These are phyloP conservation scores for Teunomyces lycoperdinae DNA, from an alignment of 805 yeast genomes.

Conservation along the genomic window DNA sequence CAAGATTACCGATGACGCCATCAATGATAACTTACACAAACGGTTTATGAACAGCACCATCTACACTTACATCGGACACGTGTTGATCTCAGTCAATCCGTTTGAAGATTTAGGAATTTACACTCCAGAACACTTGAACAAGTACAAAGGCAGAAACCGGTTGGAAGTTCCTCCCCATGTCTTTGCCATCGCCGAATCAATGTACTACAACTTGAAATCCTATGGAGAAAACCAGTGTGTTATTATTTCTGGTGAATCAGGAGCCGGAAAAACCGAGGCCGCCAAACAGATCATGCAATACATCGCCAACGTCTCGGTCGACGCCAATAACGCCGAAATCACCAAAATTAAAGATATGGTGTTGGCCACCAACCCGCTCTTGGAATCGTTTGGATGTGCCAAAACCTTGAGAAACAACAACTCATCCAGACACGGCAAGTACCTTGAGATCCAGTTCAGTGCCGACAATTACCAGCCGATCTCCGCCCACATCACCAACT, in stretches of 20 bases:
- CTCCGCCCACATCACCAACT: slow-evolving; percentile 94
- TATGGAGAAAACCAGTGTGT: slow-evolving; percentile 96
- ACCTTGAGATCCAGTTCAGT: slow-evolving; percentile 87
- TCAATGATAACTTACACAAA: slow-evolving; percentile 85
- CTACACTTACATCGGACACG: slow-evolving; percentile 92
- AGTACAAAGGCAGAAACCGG: slow-evolving; percentile 88
- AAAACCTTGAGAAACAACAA: slow-evolving; percentile 86
- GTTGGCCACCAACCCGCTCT: slow-evolving; percentile 89
- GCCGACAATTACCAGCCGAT: slow-evolving; percentile 74
- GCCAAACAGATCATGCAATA: slow-evolving; percentile 98
- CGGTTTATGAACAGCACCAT: slow-evolving; percentile 87
- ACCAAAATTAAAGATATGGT: slow-evolving; percentile 95
- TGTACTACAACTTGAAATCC: slow-evolving; percentile 93
- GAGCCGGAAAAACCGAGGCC: slow-evolving; percentile 98
- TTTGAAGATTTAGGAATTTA: slow-evolving; percentile 95
- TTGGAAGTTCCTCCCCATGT: slow-evolving; percentile 98
- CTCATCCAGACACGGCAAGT: slow-evolving; percentile 90
- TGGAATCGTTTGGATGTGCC: slow-evolving; percentile 93
- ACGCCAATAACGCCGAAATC: slow-evolving; percentile 59
- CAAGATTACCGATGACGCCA: slow-evolving; percentile 85
- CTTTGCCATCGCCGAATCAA: slow-evolving; percentile 93
- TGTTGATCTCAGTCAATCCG: slow-evolving; percentile 93
- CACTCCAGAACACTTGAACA: slow-evolving; percentile 69
- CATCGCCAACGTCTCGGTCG: slow-evolving; percentile 83
- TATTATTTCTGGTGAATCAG: slow-evolving; percentile 95